Percentiles rank a stretch among this genome's conserved stretches.
phyloP scores from a whole-genome alignment of 768 basidiomycete species.

The Lactarius deliciosus region DNA sequence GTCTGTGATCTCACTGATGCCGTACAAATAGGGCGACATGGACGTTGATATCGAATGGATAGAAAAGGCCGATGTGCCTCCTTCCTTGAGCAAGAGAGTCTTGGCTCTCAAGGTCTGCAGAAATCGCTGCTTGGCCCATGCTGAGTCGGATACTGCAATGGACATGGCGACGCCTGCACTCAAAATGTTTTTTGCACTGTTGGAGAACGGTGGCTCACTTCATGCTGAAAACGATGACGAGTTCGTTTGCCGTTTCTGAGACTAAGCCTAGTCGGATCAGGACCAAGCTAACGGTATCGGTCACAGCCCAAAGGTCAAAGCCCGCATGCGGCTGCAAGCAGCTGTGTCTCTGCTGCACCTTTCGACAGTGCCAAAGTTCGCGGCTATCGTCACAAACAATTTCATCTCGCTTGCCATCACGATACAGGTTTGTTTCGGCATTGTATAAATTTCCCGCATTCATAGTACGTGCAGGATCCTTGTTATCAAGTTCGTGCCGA shows the following conservation, averaged over 20 bases:
- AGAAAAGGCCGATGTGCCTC: conserved; percentile 59
- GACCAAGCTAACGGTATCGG: conserved; percentile 26
- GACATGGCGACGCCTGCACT: conserved; percentile 74
- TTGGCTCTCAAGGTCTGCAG: conserved; percentile 77
- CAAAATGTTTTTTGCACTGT: conserved; percentile 69
- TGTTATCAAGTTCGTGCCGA: conserved; percentile 80
- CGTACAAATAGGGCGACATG: conserved; percentile 52
- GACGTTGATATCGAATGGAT: conserved; percentile 73
- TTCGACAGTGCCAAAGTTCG: conserved; percentile 56
- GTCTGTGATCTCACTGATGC: conserved; percentile 11
- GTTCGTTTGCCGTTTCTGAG: conserved; percentile 38
- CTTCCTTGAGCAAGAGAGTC: conserved; percentile 66
- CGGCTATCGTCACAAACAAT: conserved; percentile 52
- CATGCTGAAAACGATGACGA: conserved; percentile 51
- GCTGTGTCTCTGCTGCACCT: conserved; percentile 80
- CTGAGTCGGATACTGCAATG: conserved; percentile 52
- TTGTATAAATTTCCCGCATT: not conserved
- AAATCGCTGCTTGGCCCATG: conserved; percentile 75
- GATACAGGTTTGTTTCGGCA: conserved; percentile 59
- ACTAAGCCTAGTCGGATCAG: not conserved
- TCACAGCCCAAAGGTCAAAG: conserved; percentile 57
- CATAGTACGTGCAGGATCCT: conserved; percentile 58
- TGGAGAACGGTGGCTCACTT: conserved; percentile 68
- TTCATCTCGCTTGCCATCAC: conserved; percentile 72
- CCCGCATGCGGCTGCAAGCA: conserved; percentile 82